Evolutionary conservation across 1,284 basidiomycete genomes (phyloP).

Genomic region (Vanrija humicola): DNA sequence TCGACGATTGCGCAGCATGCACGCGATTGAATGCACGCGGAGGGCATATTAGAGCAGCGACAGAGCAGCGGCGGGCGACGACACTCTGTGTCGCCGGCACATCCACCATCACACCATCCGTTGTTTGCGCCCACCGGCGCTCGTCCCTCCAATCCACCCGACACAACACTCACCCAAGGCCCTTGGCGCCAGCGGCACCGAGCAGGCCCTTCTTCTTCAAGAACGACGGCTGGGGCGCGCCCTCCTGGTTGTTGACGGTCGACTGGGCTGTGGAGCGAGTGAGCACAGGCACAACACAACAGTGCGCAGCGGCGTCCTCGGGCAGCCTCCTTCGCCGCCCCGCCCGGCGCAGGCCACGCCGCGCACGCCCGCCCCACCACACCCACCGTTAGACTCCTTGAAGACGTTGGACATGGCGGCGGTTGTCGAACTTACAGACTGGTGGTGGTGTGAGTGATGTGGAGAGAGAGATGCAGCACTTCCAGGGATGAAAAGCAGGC

Average conservation of each 20-base stretch:
- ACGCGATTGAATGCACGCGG: too few relatives aligned
- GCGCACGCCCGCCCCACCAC: too few relatives aligned
- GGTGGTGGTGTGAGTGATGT: neutral
- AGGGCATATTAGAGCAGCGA: too few relatives aligned
- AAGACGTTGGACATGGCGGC: conserved; percentile 17
- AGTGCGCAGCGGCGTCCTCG: too few relatives aligned
- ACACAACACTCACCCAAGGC: conserved; percentile 23
- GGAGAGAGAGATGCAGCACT: neutral
- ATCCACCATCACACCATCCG: too few relatives aligned
- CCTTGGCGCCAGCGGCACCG: conserved; percentile 16
- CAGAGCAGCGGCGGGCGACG: too few relatives aligned
- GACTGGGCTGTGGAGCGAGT: too few relatives aligned
- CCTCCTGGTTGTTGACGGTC: conserved; percentile 2
- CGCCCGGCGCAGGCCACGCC: too few relatives aligned
- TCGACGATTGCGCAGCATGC: too few relatives aligned
- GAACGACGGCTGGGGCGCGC: conserved; percentile 28
- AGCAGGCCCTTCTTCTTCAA: conserved; percentile 46
- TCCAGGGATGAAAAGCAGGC: conserved; percentile 14
- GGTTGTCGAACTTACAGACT: neutral
- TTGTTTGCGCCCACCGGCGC: neutral
- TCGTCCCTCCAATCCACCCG: neutral
- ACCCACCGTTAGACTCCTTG: conserved; percentile 20
- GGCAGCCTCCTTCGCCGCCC: too few relatives aligned
- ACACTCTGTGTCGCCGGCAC: too few relatives aligned
- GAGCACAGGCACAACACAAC: too few relatives aligned